Evolutionary conservation across 2,329 filamentous ascomycete species (phyloP), one percentile per base, ranked within the genome.

Genomic region (Akanthomyces lecanii): DNA sequence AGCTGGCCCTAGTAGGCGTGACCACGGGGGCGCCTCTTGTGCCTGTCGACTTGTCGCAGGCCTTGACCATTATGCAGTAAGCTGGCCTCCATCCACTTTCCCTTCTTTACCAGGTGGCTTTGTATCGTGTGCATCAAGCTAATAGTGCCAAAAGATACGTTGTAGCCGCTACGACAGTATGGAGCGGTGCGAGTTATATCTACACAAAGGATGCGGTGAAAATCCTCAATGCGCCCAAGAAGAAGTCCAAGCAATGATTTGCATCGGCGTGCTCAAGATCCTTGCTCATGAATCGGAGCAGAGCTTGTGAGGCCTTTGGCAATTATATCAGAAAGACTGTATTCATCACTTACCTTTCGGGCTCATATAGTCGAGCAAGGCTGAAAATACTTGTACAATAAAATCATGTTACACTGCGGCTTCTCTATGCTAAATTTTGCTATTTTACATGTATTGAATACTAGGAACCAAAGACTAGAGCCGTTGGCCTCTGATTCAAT

Each of bases 151-250:
- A 68, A 68, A 94, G 91, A 71, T 94, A 91, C 69, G 76, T 96
- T 16, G 94, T 99, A 3, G 93, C 92, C 0, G 85, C 82, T 0
- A 99, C 95, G 4, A 99, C 95, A 0, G 77, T 96, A 6, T 98
- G 93, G 91, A 97, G 92, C 66, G 95, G 95, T 8, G 81, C 93
- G 16, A 97, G 93, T 74, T 99, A 99, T 73, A 82, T 96, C 7
- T 96, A 89, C 73, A 91, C 87, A 68, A 97, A 95, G 74, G 89
- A 96, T 69, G 94, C 92, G 0, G 93, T 98, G 38, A 96, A 89
- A 74, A 97, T 98, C 62, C 74, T 98, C 48, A 75, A 72, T 57
- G 71, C 74, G 64, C 65, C 65, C 54, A 69, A 68, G 62, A 68
- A 69, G 12, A 61, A 61, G 16, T 21, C 36, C 4, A 52, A 52